Percentiles rank a stretch among this genome's conserved stretches.
Evolutionary conservation across 2,329 filamentous ascomycete species (phyloP).

Genomic region (Claviceps maximensis): DNA sequence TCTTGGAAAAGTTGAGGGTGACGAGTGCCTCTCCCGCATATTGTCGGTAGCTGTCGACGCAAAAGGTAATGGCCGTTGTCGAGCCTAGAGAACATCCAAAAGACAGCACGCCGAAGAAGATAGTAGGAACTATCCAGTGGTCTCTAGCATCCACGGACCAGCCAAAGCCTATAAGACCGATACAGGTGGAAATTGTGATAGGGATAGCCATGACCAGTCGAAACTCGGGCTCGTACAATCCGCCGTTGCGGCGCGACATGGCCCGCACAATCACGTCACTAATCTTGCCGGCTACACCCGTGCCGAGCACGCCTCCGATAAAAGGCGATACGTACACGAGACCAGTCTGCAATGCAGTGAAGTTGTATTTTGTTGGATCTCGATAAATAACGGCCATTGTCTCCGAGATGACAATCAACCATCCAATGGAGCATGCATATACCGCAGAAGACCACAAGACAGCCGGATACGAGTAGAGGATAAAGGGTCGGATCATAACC

Average conservation of each 20-base stretch:
- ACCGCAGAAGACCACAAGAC: slow-evolving; percentile 80
- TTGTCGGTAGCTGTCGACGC: slow-evolving; percentile 82
- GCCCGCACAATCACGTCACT: slow-evolving; percentile 73
- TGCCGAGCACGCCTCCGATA: slow-evolving; percentile 78
- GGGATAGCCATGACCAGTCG: slow-evolving; percentile 78
- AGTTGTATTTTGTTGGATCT: slow-evolving; percentile 57
- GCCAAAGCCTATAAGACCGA: slow-evolving; percentile 91
- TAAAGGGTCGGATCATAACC: slow-evolving; percentile 66
- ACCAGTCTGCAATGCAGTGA: slow-evolving; percentile 66
- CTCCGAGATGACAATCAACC: slow-evolving; percentile 91
- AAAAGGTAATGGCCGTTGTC: slow-evolving; percentile 87
- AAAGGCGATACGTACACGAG: slow-evolving; percentile 86
- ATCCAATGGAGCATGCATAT: slow-evolving; percentile 80
- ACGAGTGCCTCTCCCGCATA: slow-evolving; percentile 92
- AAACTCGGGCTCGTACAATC: slow-evolving; percentile 90
- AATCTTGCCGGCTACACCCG: slow-evolving; percentile 75
- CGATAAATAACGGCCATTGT: slow-evolving; percentile 72
- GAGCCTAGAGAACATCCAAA: slow-evolving; percentile 86
- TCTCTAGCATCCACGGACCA: slow-evolving; percentile 71
- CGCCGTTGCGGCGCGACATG: slow-evolving; percentile 78
- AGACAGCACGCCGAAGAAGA: slow-evolving; percentile 85
- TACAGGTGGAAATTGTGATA: slow-evolving; percentile 61
- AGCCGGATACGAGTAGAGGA: slow-evolving; percentile 76
- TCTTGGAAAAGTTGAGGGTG: slow-evolving; percentile 89
- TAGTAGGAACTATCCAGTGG: slow-evolving; percentile 78